A percentile compares a stretch with the other conserved stretches of the same genome.
These are phyloP conservation scores for Onygena corvina DNA, from an alignment of 2,329 filamentous ascomycete genomes.

Conservation along the genomic window DNA sequence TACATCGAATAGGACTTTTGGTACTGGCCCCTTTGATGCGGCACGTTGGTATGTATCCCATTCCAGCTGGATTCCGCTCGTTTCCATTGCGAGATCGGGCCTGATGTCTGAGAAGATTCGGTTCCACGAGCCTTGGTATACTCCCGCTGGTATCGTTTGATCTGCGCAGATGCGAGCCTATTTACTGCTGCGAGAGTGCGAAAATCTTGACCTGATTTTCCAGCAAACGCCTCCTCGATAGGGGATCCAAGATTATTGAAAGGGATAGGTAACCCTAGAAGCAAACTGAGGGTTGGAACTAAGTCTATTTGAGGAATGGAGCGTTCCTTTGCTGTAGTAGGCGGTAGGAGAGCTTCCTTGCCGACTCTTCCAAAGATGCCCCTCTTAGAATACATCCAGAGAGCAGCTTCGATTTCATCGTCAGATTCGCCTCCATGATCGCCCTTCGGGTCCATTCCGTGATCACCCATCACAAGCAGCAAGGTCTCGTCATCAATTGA, in stretches of 20 bases:
- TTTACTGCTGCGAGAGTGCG: slow-evolving; percentile 65
- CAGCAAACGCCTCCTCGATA: slow-evolving; percentile 86
- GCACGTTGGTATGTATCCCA: slow-evolving; percentile 31
- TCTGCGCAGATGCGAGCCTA: slow-evolving; percentile 68
- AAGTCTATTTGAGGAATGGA: slow-evolving; percentile 83
- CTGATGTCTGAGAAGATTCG: slow-evolving; percentile 46
- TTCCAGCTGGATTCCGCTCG: slow-evolving; percentile 46
- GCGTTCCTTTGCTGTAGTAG: slow-evolving; percentile 57
- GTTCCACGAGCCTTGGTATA: slow-evolving; percentile 65
- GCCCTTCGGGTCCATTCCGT: slow-evolving; percentile 94
- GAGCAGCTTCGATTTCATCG: slow-evolving; percentile 81
- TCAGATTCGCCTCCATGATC: slow-evolving; percentile 98
- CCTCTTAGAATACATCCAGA: slow-evolving; percentile 97
- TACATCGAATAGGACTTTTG: slow-evolving; percentile 46
- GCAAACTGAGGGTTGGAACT: slow-evolving; percentile 76
- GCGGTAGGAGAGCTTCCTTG: slow-evolving; percentile 45
- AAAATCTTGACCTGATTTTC: slow-evolving; percentile 51
- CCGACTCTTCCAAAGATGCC: slow-evolving; percentile 68
- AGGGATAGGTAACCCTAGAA: slow-evolving; percentile 83
- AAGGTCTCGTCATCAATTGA: slow-evolving; percentile 73
- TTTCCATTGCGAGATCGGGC: slow-evolving; percentile 48
- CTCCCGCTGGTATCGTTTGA: slow-evolving; percentile 74
- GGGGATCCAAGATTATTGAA: slow-evolving; percentile 91
- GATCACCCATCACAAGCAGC: slow-evolving; percentile 94
- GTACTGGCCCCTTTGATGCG: slow-evolving; percentile 28